Base-by-base conservation (phyloP, 331 rosid genomes). In the Arachis monticola region DNA sequence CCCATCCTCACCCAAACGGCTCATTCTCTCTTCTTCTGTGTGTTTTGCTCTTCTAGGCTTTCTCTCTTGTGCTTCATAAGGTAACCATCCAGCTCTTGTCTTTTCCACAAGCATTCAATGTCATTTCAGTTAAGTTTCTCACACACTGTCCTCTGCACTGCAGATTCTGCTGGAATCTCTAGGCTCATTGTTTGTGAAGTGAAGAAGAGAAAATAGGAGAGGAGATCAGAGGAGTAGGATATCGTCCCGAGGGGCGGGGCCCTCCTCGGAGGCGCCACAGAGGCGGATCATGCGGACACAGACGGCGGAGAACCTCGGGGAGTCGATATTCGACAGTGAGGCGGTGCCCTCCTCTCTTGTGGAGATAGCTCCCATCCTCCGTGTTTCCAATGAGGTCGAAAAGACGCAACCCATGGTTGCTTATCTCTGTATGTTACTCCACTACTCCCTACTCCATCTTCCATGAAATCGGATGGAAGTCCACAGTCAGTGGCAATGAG, bases 361-460 rank as follows among this genome's bases (percentile, higher is more conserved):
- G 0, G 96, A 94, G 83, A 92, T 94, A 17, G 99, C 97, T 0
- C 97, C 97, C 8, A 92, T 94, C 82, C 97, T 94, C 47, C 97
- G 99, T 65, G 97, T 94, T 22, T 97, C 99, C 67, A 94, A 94
- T 78, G 97, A 94, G 85, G 96, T 94, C 0, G 99, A 94, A 52
- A 70, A 93, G 63, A 84, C 94, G 46, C 95, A 94, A 80, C 93
- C 97, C 17, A 88, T 97, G 65, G 99, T 94, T 71, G 99, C 99
- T 70, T 94, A 94, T 88, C 93, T 94, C 51, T 94, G 99, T 94
- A 84, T 84, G 91, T 77, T 73, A 11, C 14, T 17, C 22, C 22
- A 17, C 22, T 17, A 17, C 22, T 17, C 22, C 22, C 22, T 17
- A 17, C 22, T 17, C 22, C 22, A 17, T 17, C 22, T 17, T 17